Conservation (phyloP, 164 flowering plant species). For the Litsea cubeba region DNA sequence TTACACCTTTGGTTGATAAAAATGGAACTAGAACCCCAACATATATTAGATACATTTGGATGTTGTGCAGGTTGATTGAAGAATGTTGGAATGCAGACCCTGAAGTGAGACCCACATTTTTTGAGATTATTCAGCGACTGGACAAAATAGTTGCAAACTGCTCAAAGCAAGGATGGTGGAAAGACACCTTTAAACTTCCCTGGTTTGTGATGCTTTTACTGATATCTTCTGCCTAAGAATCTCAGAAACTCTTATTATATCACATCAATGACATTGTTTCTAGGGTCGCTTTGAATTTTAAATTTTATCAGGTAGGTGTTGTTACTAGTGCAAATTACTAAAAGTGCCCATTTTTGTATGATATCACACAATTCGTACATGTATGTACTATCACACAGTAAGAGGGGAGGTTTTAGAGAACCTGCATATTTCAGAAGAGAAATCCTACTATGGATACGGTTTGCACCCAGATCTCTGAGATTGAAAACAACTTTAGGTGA, state of each 20-base stretch:
- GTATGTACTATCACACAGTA: too few relatives aligned
- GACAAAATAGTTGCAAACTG: slow-evolving; percentile 66
- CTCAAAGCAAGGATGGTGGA: slow-evolving; percentile 95
- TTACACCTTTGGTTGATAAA: background rate
- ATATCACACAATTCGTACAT: background rate
- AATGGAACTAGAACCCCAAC: background rate
- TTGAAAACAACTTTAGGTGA: too few relatives aligned
- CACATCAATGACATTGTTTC: background rate
- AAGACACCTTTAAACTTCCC: slow-evolving; percentile 92
- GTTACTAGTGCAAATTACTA: too few relatives aligned
- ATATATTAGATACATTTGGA: background rate
- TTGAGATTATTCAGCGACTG: slow-evolving; percentile 73
- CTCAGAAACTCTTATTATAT: background rate
- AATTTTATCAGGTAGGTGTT: background rate
- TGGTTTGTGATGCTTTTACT: slow-evolving; percentile 45
- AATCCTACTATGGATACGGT: too few relatives aligned
- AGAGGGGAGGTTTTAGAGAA: too few relatives aligned
- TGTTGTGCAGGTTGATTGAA: slow-evolving; percentile 66
- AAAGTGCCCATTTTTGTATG: background rate
- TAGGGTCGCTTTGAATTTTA: background rate
- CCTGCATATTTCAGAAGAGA: too few relatives aligned
- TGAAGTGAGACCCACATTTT: slow-evolving; percentile 69
- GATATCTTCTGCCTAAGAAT: background rate
- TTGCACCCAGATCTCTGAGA: too few relatives aligned
- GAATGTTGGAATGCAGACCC: slow-evolving; percentile 83